A percentile compares a stretch with the other conserved stretches of the same genome.
Evolutionary conservation across 2,329 filamentous ascomycete species (phyloP).

Genomic region (Anisogramma anomala): DNA sequence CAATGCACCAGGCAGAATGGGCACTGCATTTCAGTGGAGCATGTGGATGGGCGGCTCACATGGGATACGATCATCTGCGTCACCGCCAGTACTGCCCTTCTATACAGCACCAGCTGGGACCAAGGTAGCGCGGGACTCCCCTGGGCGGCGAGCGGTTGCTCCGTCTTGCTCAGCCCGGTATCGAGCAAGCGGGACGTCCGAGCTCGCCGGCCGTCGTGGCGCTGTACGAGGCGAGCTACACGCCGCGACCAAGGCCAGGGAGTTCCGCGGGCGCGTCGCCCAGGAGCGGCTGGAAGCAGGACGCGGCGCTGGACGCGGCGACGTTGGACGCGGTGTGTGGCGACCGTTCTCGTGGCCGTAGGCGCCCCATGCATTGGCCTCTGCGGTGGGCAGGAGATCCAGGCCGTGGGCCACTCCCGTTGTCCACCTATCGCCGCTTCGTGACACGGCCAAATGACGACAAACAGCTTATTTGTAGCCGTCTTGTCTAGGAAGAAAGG

Average conservation of each 20-base stretch:
- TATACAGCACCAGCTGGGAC: neutral
- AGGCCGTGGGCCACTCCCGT: too few relatives aligned
- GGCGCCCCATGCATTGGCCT: constrained; percentile 27
- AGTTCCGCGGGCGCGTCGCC: constrained; percentile 32
- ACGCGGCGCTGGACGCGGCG: constrained; percentile 29
- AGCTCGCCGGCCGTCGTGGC: constrained; percentile 35
- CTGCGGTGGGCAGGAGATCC: neutral
- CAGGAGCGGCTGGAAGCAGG: constrained; percentile 33
- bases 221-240: constrained; percentile 36
- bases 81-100: constrained; percentile 10
- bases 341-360: constrained; percentile 43
- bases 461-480: neutral
- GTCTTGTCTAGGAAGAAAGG: neutral
- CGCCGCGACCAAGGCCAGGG: constrained; percentile 39
- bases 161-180: constrained; percentile 18
- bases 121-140: constrained; percentile 6
- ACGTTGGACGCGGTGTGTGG: constrained; percentile 40
- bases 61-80: constrained; percentile 23
- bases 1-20: too few relatives aligned
- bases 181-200: constrained; percentile 23
- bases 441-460: neutral
- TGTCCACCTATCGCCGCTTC: too few relatives aligned
- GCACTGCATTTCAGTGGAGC: too few relatives aligned
- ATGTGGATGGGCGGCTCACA: too few relatives aligned
- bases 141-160: constrained; percentile 28